A percentile compares a stretch with the other conserved stretches of the same genome.
Conservation (phyloP, 176 grass and related monocot species). For the Oryza punctata region DNA sequence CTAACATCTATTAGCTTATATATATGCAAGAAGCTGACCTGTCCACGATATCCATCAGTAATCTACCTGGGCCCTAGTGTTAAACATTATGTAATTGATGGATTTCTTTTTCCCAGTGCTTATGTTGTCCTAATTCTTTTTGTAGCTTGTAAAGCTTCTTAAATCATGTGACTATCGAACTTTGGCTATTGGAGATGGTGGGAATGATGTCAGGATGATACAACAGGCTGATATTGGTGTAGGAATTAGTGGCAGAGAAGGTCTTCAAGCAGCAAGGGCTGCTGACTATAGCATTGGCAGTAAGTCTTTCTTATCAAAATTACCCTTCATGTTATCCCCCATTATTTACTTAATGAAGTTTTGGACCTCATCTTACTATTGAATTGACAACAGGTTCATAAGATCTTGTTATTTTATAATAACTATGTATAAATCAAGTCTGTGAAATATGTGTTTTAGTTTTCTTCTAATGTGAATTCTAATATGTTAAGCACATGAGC, state of each 20-base stretch:
- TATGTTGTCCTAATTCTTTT: conserved; percentile 8
- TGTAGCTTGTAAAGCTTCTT: conserved; percentile 84
- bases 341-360: conserved; percentile 30
- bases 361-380: neutral
- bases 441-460: neutral
- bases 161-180: conserved; percentile 99
- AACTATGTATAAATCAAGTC: neutral
- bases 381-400: neutral
- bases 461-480: neutral
- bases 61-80: conserved; percentile 1
- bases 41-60: neutral
- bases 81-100: neutral
- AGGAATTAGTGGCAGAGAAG: conserved; percentile 96
- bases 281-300: conserved; percentile 98
- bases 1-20: neutral
- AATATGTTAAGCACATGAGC: neutral
- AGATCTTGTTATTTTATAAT: neutral
- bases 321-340: neutral
- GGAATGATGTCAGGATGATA: conserved; percentile 99
- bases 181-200: conserved; percentile 96
- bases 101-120: conserved; percentile 28
- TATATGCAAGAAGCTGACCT: neutral
- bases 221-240: conserved; percentile 96
- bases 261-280: conserved; percentile 97
- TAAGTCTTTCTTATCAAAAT: conserved; percentile 47